Evolutionary conservation across 2,329 filamentous ascomycete species (phyloP).

Genomic region (Chaetomiaceae sp.): DNA sequence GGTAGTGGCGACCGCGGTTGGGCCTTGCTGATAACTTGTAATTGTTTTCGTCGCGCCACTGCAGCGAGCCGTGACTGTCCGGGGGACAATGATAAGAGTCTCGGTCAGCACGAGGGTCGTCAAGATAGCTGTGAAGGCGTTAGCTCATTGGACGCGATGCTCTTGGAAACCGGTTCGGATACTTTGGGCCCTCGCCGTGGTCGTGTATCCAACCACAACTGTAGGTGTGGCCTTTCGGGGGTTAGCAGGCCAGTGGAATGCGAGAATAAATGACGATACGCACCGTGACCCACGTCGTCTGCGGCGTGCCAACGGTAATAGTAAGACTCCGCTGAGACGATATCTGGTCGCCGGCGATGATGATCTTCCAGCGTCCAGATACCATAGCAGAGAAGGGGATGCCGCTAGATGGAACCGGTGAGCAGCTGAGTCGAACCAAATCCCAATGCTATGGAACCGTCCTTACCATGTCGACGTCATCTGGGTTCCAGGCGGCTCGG

Average conservation of each 20-base stretch:
- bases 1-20: constrained; percentile 31
- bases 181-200: constrained; percentile 36
- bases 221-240: constrained; percentile 36
- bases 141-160: not conserved
- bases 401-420: constrained; percentile 24
- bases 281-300: constrained; percentile 35
- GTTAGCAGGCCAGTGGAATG: not conserved
- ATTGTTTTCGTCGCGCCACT: constrained; percentile 34
- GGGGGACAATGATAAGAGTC: constrained; percentile 33
- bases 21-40: constrained; percentile 32
- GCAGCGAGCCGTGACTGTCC: constrained; percentile 34
- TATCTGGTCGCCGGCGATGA: constrained; percentile 34
- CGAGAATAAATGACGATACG: constrained; percentile 3
- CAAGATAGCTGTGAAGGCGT: constrained; percentile 23
- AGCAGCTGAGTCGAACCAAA: not conserved
- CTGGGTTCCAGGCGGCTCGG: constrained; percentile 32
- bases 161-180: constrained; percentile 9
- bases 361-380: constrained; percentile 36
- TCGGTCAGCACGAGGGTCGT: constrained; percentile 31
- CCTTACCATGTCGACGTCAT: constrained; percentile 38
- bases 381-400: constrained; percentile 37
- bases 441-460: not conserved
- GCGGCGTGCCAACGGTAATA: constrained; percentile 32
- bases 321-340: constrained; percentile 35
- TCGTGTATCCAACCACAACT: constrained; percentile 35